Base-by-base conservation (phyloP, 2,329 filamentous ascomycete species). In the Colletotrichum orbiculare region DNA sequence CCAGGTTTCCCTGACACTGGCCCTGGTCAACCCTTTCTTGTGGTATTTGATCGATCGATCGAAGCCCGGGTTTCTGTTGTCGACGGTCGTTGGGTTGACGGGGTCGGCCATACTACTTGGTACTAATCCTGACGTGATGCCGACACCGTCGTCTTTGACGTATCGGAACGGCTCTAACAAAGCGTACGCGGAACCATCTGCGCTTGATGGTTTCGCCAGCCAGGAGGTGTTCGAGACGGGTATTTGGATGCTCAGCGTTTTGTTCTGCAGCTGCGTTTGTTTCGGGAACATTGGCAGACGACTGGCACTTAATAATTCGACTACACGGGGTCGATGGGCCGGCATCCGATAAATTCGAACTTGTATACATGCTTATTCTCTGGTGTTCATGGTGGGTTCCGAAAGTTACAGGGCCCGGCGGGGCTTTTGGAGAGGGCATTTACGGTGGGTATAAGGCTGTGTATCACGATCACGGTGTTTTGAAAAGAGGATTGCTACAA, bases 11-110 rank as follows among this genome's bases (percentile, higher is more conserved):
- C 78, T 96, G 34, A 96, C 94, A 1, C 88, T 99, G 53, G 92
- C 94, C 25, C 87, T 98, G 65, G 93, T 91, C 17, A 98, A 98
- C 75, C 95, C 96, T 1, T 91, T 96, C 9, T 82, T 99, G 15
- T 99, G 96, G 96, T 99, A 97, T 78, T 84, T 98, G 33, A 91
- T 99, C 73, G 96, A 99, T 78, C 92, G 95, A 54, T 96, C 93
- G 50, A 89, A 89, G 70, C 87, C 94, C 0, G 96, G 96, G 5
- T 91, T 98, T 70, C 80, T 96, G 39, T 85, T 97, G 60, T 94
- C 93, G 0, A 84, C 89, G 12, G 80, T 87, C 2, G 89, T 97
- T 10, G 91, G 93, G 2, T 74, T 95, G 34, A 80, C 86, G 1
- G 93, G 95, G 8, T 94, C 94, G 9, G 85, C 87, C 12, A 77